A percentile compares a stretch with the other conserved stretches of the same genome.
These are phyloP conservation scores for Cladosporium sp. DNA, from an alignment of 2,329 filamentous ascomycete genomes.

Conservation along the genomic window DNA sequence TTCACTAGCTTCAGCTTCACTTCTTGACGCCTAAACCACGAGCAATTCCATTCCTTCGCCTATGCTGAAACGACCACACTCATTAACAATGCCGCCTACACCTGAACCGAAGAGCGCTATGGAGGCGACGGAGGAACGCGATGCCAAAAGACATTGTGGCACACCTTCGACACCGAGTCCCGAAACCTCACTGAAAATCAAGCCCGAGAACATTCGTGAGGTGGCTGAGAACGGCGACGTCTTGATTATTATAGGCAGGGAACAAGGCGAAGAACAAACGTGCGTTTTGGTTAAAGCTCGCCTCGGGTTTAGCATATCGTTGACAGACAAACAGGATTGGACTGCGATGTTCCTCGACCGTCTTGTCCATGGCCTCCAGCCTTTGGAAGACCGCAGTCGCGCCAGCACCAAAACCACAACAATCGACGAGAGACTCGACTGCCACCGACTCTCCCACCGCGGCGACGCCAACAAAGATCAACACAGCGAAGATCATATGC, in stretches of 20 bases:
- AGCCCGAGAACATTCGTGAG: constrained; percentile 8
- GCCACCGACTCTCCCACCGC: constrained; percentile 4
- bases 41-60: too few species aligned
- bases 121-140: neutral
- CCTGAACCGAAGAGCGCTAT: neutral
- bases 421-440: neutral
- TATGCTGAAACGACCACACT: neutral
- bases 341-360: constrained; percentile 20
- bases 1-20: too few species aligned
- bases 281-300: neutral
- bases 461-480: neutral
- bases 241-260: constrained; percentile 8
- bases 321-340: constrained; percentile 11
- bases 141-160: constrained; percentile 8
- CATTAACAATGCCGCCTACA: neutral
- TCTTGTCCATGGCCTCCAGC: constrained; percentile 19
- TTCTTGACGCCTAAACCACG: too few species aligned
- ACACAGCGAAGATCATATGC: constrained; percentile 11
- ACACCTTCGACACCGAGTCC: neutral
- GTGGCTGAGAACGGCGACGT: constrained; percentile 14
- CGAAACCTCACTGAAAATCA: neutral
- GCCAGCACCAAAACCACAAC: neutral
- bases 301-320: neutral
- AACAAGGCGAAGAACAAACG: constrained; percentile 12
- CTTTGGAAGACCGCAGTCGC: constrained; percentile 18